Evolutionary conservation across 2,329 filamentous ascomycete genomes (phyloP).

Genomic region (Xylariaceae sp.): DNA sequence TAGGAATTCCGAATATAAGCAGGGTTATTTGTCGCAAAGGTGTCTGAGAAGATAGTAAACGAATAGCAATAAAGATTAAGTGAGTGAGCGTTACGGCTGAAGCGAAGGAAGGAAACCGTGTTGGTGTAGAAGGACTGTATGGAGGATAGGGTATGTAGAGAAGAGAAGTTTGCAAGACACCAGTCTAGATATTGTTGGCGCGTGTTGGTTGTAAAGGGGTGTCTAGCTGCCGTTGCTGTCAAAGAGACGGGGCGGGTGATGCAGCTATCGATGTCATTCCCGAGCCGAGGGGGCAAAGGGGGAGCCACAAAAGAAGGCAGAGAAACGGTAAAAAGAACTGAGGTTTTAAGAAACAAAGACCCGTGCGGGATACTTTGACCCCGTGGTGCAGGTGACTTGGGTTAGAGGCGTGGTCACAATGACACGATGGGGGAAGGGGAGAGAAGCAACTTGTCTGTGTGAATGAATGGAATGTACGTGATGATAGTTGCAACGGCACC

Average conservation of each 20-base stretch:
- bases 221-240: constrained; percentile 1
- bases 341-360: constrained; percentile 20
- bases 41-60: neutral
- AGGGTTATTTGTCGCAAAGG: no score
- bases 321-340: constrained; percentile 9
- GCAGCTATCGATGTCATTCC: neutral
- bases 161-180: neutral
- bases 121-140: neutral
- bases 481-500: neutral
- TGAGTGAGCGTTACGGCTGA: neutral
- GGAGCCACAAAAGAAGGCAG: constrained; percentile 2
- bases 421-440: constrained; percentile 1
- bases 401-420: constrained; percentile 9
- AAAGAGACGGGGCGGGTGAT: neutral
- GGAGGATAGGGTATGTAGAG: neutral
- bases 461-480: neutral
- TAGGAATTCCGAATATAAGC: neutral
- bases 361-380: constrained; percentile 11
- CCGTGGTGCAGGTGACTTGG: constrained; percentile 14
- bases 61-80: neutral
- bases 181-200: neutral
- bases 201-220: neutral
- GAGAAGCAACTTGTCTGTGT: no score
- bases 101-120: neutral
- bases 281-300: constrained; percentile 11